Base-by-base conservation (phyloP, 176 grass and related monocot genomes). In the Paspalum notatum region DNA sequence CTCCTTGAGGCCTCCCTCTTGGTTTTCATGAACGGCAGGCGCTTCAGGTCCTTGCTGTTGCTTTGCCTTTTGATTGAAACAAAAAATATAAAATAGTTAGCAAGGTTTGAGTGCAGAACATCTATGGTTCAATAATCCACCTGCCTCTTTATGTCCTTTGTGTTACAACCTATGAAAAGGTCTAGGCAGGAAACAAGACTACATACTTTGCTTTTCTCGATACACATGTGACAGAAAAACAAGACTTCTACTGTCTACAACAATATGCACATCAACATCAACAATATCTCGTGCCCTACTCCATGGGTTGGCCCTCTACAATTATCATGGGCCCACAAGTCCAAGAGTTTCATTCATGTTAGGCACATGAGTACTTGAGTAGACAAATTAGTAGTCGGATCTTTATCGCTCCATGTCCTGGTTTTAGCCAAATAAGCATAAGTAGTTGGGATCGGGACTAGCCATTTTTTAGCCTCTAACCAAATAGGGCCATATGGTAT, bases 1-100 rank as follows among this genome's bases (percentile, higher is more conserved):
- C 15, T 6, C 10, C 74, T 63, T 25, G 45, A 48, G 75, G 49
- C 40, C 59, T 86, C 39, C 64, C 9, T 63, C 44, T 54, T 83
- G 78, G 39, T 47, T 42, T 65, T 78, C 26, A 27, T 65, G 26
- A 24, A 50, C 43, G 69, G 15, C 37, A n/a, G 43, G 37, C 9
- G 14, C 41, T 3, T 70, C 40, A 17, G 14, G 32, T 43, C 48
- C 45, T 12, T 70, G 9, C 18, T 55, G 37, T 18, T 9, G n/a
- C 8, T 24, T 80, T 55, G n/a, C 14, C n/a, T 55, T 49, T 64
- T 77, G 58, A 37, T 77, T 50, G 13, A 21, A 26, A 78, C 39
- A 18, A 15, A 15, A 32, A 77, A 47, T 16, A 72, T 48, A 20
- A 62, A 49, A 37, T 8, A 77, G 14, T 77, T 48, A 77, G 22